A percentile compares a stretch with the other conserved stretches of the same genome.
Evolutionary conservation across 495 filamentous ascomycete species (phyloP).

Genomic region (Venustampulla echinocandica): DNA sequence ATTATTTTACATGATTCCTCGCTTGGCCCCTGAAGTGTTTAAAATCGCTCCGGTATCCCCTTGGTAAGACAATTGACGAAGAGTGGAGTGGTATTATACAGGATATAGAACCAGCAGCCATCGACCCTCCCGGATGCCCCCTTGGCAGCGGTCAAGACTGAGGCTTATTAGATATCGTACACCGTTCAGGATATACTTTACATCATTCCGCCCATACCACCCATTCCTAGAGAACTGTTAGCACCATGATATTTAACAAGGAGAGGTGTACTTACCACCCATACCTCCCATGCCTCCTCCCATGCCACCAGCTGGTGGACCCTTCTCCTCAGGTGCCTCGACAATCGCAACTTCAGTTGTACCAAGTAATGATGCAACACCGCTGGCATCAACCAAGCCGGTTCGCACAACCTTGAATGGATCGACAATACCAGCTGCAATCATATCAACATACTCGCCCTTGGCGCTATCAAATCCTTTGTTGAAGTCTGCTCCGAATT

Average conservation of each 20-base stretch:
- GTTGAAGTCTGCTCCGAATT: constrained; percentile 90
- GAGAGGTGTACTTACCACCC: constrained; percentile 41
- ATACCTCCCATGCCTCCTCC: constrained; percentile 66
- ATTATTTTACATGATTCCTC: constrained; percentile 20
- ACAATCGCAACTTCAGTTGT: constrained; percentile 97
- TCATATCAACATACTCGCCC: constrained; percentile 99
- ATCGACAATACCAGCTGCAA: constrained; percentile 90
- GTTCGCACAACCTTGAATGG: constrained; percentile 99
- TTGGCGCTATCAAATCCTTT: constrained; percentile 93
- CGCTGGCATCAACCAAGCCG: constrained; percentile 85
- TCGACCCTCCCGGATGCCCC: constrained; percentile 7
- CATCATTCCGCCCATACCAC: constrained; percentile 41
- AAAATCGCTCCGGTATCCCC: constrained; percentile 22
- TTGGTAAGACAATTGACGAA: constrained; percentile 21
- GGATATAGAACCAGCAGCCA: constrained; percentile 13
- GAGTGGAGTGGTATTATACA: constrained; percentile 26
- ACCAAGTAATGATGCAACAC: constrained; percentile 92
- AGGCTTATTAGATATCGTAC: constrained; percentile 15
- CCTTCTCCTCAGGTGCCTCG: constrained; percentile 89
- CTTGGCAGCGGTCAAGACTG: constrained; percentile 7
- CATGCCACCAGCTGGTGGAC: constrained; percentile 47
- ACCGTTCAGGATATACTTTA: constrained; percentile 25
- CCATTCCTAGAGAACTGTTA: constrained; percentile 20
- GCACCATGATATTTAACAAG: background rate
- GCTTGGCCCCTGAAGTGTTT: constrained; percentile 12